Evolutionary conservation across 345 rosid genomes (phyloP), one percentile per base, ranked within the genome.

Genomic region (Camelina neglecta): DNA sequence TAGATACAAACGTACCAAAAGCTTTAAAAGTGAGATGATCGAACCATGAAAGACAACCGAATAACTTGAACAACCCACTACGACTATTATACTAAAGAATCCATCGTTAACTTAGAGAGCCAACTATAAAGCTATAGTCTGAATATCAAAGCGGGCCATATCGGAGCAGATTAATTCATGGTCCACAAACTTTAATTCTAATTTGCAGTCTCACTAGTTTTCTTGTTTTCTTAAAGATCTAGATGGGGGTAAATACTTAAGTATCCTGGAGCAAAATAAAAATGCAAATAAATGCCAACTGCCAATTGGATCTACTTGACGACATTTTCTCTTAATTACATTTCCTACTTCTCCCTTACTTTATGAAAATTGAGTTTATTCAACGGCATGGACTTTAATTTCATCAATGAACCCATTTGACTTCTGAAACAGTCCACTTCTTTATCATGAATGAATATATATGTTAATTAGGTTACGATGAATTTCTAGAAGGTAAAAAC

Each of bases 41-140:
- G 4, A 73, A 29, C 31, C 20, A 54, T 74, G 21, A 57, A 74
- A 65, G 31, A 57, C 23, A 48, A 57, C 65, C 72, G 71, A 74
- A 74, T 56, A 11, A 47, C 36, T 58, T 38, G 78, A 74, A 58
- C 73, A 66, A 75, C 53, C 60, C 73, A 74, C 54, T 66, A 75
- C 53, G 67, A 58, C 33, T 8, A 58, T 67, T 36, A 48, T 36
- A 66, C 65, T 16, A 56, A 1, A 56, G 20, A 36, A 24, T 35
- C 41, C 49, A 45, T 65, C n/a, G 26, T 45, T 65, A 35, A 58
- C 72, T 47, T 20, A 29, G 31, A 51, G 49, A 70, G 56, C 49
- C 57, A 73, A 55, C 26, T 21, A 8, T 20, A 64, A 41, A 41
- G 55, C 4, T 42, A 20, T 54, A 66, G 49, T 31, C 65, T 39